phyloP scores from a whole-genome alignment of 345 rosid species.

The Ricinus communis region DNA sequence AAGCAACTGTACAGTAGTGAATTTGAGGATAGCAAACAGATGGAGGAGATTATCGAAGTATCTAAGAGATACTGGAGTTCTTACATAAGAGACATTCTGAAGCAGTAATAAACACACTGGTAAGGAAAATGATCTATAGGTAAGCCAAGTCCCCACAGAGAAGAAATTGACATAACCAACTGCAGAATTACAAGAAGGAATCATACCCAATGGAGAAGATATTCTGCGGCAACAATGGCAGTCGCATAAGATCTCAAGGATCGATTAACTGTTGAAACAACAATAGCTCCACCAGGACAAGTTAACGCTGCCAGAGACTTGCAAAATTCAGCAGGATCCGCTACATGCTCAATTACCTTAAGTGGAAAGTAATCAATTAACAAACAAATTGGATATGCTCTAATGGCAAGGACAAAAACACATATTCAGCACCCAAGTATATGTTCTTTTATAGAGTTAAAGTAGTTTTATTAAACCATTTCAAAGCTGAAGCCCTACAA shows the following conservation, averaged over 20 bases:
- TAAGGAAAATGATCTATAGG: background rate
- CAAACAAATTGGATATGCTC: background rate
- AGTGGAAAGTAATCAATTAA: conserved; percentile 4
- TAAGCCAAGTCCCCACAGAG: background rate
- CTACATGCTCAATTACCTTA: conserved; percentile 93
- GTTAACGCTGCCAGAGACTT: conserved; percentile 74
- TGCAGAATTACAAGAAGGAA: conserved; percentile 1
- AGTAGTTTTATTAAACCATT: background rate
- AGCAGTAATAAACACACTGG: background rate
- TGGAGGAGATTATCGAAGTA: background rate
- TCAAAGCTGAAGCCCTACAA: background rate
- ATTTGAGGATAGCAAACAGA: background rate
- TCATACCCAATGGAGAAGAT: conserved; percentile 81
- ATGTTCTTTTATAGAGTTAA: background rate
- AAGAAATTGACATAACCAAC: background rate
- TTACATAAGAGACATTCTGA: background rate
- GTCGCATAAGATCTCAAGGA: conserved; percentile 82
- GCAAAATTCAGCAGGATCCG: conserved; percentile 88
- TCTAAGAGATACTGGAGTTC: too few relatives aligned
- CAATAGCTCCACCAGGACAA: conserved; percentile 60
- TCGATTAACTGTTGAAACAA: conserved; percentile 83
- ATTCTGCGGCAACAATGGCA: conserved; percentile 86
- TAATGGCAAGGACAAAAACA: too few relatives aligned
- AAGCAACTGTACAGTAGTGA: background rate
- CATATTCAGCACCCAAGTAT: too few relatives aligned